Percentiles rank a stretch among this genome's conserved stretches.
phyloP scores from a whole-genome alignment of 2,329 filamentous ascomycete genomes.

The Fusarium kyushuense region DNA sequence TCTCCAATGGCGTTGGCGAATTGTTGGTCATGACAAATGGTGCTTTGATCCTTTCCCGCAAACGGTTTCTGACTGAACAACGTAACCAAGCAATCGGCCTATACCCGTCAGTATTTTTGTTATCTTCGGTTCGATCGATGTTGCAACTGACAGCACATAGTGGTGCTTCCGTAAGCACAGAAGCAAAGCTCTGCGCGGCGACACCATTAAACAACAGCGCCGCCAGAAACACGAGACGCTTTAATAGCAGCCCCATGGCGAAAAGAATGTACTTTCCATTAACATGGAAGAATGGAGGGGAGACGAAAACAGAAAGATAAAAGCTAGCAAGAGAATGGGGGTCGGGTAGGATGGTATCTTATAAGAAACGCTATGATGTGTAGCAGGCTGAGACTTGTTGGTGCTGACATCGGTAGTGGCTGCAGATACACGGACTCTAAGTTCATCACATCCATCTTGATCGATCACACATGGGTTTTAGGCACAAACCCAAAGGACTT shows the following conservation, averaged over 20 bases:
- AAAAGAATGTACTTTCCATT: neutral
- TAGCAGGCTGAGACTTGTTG: neutral
- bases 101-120: neutral
- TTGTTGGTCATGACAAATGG: neutral
- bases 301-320: neutral
- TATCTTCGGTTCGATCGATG: neutral
- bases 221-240: neutral
- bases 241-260: neutral
- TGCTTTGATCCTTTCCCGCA: neutral
- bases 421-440: neutral
- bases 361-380: neutral
- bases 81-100: neutral
- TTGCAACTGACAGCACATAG: neutral
- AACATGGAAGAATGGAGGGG: neutral
- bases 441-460: neutral
- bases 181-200: neutral
- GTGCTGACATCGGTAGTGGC: conserved; percentile 5
- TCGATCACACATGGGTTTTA: neutral
- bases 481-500: neutral
- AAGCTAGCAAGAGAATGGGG: neutral
- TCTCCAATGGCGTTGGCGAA: conserved; percentile 5
- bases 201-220: neutral
- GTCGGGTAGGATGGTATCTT: neutral
- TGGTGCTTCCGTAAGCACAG: neutral
- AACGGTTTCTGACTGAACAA: neutral